phyloP scores from a whole-genome alignment of 176 grass and related monocot genomes.

The Miscanthus lutarioriparius region DNA sequence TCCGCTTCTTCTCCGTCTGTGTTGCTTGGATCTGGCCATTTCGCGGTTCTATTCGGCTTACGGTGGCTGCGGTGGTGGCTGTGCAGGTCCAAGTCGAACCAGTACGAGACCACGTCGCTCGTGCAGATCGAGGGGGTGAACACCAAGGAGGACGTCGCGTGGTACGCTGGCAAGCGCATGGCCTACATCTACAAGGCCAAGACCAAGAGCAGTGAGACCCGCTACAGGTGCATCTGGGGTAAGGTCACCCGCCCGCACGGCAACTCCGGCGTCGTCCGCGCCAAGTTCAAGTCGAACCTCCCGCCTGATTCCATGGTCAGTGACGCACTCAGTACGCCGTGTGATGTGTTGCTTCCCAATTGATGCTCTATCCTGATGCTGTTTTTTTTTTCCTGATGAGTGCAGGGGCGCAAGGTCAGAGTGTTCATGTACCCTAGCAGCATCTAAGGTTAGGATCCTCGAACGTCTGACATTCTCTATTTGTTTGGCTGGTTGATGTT shows the following conservation, averaged over 20 bases:
- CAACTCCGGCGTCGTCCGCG: conserved; percentile 70
- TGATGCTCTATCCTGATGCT: conserved; percentile 17
- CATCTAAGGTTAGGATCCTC: conserved; percentile 59
- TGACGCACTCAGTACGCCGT: background rate
- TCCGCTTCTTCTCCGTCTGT: background rate
- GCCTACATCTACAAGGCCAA: conserved; percentile 93
- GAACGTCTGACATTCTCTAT: background rate
- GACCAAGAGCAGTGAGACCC: conserved; percentile 61
- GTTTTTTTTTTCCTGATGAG: background rate
- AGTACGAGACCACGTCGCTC: conserved; percentile 82
- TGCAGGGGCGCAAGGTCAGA: conserved; percentile 75
- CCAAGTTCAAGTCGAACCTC: conserved; percentile 86
- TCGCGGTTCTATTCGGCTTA: background rate
- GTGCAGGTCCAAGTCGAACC: conserved; percentile 77
- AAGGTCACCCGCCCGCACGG: conserved; percentile 75
- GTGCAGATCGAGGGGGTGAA: conserved; percentile 84
- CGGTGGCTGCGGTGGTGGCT: background rate
- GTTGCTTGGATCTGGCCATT: conserved; percentile 20
- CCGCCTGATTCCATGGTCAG: conserved; percentile 66
- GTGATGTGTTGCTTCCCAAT: background rate
- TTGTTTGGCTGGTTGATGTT: background rate
- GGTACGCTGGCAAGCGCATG: conserved; percentile 75
- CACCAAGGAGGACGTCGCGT: conserved; percentile 76
- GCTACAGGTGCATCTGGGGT: conserved; percentile 79
- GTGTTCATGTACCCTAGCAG: conserved; percentile 93